A percentile compares a stretch with the other conserved stretches of the same genome.
phyloP scores from a whole-genome alignment of 768 basidiomycete genomes.

The Mrakia gelida region DNA sequence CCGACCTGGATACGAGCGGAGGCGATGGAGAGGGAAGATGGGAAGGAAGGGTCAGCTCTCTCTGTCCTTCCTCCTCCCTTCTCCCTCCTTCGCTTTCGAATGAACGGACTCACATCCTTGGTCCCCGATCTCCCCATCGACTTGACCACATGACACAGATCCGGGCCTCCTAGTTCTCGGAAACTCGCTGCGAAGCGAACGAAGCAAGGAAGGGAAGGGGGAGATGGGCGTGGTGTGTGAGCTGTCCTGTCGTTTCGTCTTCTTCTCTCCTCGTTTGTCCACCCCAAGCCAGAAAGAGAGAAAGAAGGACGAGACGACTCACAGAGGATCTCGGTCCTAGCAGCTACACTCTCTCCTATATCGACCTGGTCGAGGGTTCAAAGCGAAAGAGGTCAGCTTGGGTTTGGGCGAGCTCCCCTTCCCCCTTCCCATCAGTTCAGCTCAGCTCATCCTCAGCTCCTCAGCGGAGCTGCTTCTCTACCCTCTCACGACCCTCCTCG shows the following conservation, averaged over 20 bases:
- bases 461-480: background rate
- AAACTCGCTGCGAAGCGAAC: slow-evolving; percentile 66
- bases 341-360: slow-evolving; percentile 79
- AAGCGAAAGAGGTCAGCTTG: background rate
- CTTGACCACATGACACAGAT: slow-evolving; percentile 92
- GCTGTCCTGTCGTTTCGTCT: background rate
- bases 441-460: background rate
- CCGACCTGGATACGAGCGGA: slow-evolving; percentile 57
- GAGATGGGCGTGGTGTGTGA: slow-evolving; percentile 31
- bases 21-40: background rate
- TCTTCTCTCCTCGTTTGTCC: background rate
- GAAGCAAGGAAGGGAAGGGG: slow-evolving; percentile 21
- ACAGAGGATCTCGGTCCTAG: slow-evolving; percentile 90
- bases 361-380: slow-evolving; percentile 54
- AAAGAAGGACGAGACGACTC: slow-evolving; percentile 39
- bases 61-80: no score
- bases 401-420: background rate
- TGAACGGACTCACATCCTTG: slow-evolving; percentile 69
- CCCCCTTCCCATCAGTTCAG: no score
- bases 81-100: no score
- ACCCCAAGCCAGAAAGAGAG: background rate
- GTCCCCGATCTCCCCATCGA: slow-evolving; percentile 75
- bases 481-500: background rate
- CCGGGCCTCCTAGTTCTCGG: slow-evolving; percentile 94
- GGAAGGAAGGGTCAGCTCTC: background rate